Conservation (phyloP, 83 land plant species). For the Picea abies region DNA sequence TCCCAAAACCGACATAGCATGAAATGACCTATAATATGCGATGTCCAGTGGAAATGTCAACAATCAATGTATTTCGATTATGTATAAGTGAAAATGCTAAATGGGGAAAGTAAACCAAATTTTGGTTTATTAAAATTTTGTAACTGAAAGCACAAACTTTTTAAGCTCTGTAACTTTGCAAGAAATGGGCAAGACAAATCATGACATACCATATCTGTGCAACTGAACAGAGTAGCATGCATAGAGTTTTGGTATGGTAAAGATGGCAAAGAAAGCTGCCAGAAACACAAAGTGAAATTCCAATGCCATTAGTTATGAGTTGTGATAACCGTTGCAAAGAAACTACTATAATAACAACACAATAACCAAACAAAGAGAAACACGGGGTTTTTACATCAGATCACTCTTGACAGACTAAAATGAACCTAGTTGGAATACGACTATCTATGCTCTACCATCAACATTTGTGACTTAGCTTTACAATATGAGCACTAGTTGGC, state of each 20-base stretch:
- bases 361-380: not conserved
- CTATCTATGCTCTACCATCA: not conserved
- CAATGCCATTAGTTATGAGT: conserved; percentile 3
- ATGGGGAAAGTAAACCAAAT: too few relatives aligned
- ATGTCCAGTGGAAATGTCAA: not conserved
- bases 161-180: too few relatives aligned
- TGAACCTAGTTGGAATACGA: not conserved
- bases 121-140: too few relatives aligned
- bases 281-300: conserved; percentile 16
- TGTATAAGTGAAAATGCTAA: too few relatives aligned
- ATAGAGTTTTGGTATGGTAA: conserved; percentile 63
- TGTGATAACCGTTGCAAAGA: not conserved
- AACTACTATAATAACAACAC: not conserved
- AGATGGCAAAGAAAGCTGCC: conserved; percentile 71
- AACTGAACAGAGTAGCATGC: conserved; percentile 53
- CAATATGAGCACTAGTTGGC: not conserved
- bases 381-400: not conserved
- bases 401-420: not conserved
- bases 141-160: too few relatives aligned
- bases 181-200: not conserved
- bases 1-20: conserved; percentile 57
- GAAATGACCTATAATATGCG: conserved; percentile 37
- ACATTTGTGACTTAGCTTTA: not conserved
- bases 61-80: not conserved
- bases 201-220: conserved; percentile 46